These are phyloP conservation scores for Westerdykella aurantiaca DNA, from an alignment of 2,329 filamentous ascomycete genomes.

Conservation along the genomic window DNA sequence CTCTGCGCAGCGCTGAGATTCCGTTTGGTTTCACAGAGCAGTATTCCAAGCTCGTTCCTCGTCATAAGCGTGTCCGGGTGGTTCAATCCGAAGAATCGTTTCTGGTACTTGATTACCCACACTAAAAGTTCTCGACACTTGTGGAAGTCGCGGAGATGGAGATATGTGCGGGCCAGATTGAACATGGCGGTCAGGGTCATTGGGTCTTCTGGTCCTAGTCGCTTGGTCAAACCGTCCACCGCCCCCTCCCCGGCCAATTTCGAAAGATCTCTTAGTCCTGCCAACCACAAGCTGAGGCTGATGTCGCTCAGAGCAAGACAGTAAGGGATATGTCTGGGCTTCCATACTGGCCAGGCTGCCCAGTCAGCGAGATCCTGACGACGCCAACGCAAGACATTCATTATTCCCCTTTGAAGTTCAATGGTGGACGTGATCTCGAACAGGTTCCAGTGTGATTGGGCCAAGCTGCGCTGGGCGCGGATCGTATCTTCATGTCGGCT, in stretches of 20 bases:
- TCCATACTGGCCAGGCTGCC: conserved; percentile 12
- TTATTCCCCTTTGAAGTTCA: conserved; percentile 10
- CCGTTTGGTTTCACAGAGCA: conserved; percentile 10
- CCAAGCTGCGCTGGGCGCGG: conserved; percentile 20
- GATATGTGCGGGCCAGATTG: conserved; percentile 17
- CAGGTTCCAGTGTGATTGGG: conserved; percentile 13
- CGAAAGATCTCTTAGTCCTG: conserved; percentile 8
- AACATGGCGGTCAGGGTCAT: conserved; percentile 22
- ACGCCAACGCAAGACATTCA: conserved; percentile 7
- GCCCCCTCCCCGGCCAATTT: conserved; percentile 7
- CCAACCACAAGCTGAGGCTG: conserved; percentile 16
- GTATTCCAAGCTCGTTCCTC: conserved; percentile 15
- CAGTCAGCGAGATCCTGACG: conserved; percentile 7
- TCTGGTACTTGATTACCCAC: conserved; percentile 11
- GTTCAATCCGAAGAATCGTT: conserved; percentile 13
- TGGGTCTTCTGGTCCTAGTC: conserved; percentile 12
- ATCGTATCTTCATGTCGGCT: conserved; percentile 20
- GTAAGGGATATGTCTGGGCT: conserved; percentile 13
- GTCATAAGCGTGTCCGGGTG: conserved; percentile 18
- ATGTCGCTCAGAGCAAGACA: conserved; percentile 15
- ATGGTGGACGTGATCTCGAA: conserved; percentile 14
- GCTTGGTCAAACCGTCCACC: conserved; percentile 12
- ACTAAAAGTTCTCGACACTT: conserved; percentile 8
- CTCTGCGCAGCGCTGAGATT: conserved; percentile 6
- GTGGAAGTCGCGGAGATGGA: conserved; percentile 12